phyloP scores from a whole-genome alignment of 2,329 filamentous ascomycete genomes.

The Alternaria sp. region DNA sequence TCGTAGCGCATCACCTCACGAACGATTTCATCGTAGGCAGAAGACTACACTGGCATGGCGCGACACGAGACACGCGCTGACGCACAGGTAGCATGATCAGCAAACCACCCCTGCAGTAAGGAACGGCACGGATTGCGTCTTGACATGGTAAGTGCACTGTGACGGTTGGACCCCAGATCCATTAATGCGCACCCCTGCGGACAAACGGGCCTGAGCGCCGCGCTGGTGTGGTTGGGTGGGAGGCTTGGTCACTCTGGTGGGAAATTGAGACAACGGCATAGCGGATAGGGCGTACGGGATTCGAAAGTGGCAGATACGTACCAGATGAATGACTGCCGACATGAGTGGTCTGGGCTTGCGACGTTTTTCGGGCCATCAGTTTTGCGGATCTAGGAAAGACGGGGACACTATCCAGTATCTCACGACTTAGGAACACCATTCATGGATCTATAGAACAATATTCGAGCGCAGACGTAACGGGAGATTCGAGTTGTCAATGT shows the following conservation, averaged over 20 bases:
- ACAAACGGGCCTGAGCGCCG: constrained; percentile 17
- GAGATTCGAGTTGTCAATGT: neutral
- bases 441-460: neutral
- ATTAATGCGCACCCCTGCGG: constrained; percentile 12
- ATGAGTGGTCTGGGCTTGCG: neutral
- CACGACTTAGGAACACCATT: neutral
- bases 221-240: constrained; percentile 3
- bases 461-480: neutral
- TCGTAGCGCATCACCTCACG: neutral
- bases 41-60: neutral
- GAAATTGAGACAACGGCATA: neutral
- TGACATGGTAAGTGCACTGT: constrained; percentile 3
- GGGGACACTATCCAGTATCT: neutral
- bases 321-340: constrained; percentile 10
- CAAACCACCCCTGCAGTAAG: constrained; percentile 4
- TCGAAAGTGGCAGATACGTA: neutral
- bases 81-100: constrained; percentile 8
- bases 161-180: constrained; percentile 7
- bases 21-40: neutral
- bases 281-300: neutral
- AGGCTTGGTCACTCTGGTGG: neutral
- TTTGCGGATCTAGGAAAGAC: neutral
- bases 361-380: neutral
- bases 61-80: constrained; percentile 5
- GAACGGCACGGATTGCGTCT: constrained; percentile 6